phyloP scores from a whole-genome alignment of 257 asterid species.

The Henckelia pumila region DNA sequence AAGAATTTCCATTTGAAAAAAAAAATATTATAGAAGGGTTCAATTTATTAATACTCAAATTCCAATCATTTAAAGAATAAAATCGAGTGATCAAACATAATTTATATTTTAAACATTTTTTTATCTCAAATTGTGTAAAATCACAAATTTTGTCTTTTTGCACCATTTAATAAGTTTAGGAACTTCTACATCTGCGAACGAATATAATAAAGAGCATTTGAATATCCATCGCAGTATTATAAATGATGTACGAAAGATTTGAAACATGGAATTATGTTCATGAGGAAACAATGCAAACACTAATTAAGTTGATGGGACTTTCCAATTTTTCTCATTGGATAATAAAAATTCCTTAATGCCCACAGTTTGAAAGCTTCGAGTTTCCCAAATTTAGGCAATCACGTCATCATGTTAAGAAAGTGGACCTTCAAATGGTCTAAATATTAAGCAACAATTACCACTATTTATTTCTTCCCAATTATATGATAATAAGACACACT shows the following conservation, averaged over 20 bases:
- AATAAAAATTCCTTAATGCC: constrained; percentile 20
- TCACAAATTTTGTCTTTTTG: too few species aligned
- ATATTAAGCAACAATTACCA: neutral
- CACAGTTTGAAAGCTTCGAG: neutral
- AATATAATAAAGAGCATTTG: too few species aligned
- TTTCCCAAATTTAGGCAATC: neutral
- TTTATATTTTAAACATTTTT: too few species aligned
- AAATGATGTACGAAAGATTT: neutral
- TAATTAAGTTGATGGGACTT: constrained; percentile 26
- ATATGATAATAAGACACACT: neutral
- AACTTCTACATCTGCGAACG: too few species aligned
- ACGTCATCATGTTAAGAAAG: neutral
- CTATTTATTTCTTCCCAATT: neutral
- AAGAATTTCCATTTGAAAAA: neutral
- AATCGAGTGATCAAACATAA: too few species aligned
- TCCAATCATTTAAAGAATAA: neutral
- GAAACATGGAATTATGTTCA: constrained; percentile 28
- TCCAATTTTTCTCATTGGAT: constrained; percentile 10
- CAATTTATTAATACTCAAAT: too few species aligned
- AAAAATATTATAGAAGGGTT: too few species aligned
- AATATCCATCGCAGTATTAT: neutral
- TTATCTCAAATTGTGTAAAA: too few species aligned
- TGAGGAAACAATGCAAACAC: constrained; percentile 21
- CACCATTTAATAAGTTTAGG: too few species aligned
- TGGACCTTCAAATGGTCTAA: neutral